Evolutionary conservation across 768 basidiomycete genomes (phyloP).

Genomic region (Exsudoporus frostii): DNA sequence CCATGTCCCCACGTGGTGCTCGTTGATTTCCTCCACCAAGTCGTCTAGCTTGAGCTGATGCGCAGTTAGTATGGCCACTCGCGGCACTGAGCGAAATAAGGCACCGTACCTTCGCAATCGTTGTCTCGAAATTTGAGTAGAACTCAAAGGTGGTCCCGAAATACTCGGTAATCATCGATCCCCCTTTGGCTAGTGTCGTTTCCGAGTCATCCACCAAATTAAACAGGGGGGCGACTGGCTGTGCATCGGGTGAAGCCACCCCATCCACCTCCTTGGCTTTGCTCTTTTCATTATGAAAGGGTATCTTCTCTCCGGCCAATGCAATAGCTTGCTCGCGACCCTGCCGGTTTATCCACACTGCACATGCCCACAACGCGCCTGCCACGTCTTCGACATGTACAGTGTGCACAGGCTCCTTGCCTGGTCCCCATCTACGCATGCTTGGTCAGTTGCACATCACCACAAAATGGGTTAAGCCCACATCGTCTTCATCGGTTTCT

Average conservation of each 20-base stretch:
- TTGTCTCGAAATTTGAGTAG: constrained; percentile 65
- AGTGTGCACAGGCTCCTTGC: constrained; percentile 71
- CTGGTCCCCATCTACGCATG: constrained; percentile 67
- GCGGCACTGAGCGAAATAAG: constrained; percentile 5
- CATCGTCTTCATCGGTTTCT: constrained; percentile 85
- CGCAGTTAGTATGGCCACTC: not conserved
- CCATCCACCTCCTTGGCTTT: constrained; percentile 64
- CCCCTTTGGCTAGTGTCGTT: constrained; percentile 63
- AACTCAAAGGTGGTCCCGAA: constrained; percentile 83
- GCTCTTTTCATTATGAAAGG: constrained; percentile 58
- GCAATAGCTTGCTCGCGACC: constrained; percentile 64
- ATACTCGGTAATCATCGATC: constrained; percentile 60
- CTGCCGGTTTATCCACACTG: constrained; percentile 66
- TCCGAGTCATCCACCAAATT: constrained; percentile 81
- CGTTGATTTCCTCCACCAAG: constrained; percentile 78
- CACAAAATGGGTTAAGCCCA: constrained; percentile 34
- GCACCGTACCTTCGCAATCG: constrained; percentile 55
- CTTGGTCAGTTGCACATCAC: constrained; percentile 6
- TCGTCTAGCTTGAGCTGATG: constrained; percentile 63
- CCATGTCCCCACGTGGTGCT: constrained; percentile 80
- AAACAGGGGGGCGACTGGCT: constrained; percentile 73
- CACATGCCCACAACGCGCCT: constrained; percentile 72
- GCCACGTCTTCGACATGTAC: constrained; percentile 78
- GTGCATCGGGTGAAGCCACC: constrained; percentile 51
- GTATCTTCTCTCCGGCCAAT: constrained; percentile 42